A percentile compares a stretch with the other conserved stretches of the same genome.
phyloP scores from a whole-genome alignment of 2,329 filamentous ascomycete species.

The Paecilomyces sp. region DNA sequence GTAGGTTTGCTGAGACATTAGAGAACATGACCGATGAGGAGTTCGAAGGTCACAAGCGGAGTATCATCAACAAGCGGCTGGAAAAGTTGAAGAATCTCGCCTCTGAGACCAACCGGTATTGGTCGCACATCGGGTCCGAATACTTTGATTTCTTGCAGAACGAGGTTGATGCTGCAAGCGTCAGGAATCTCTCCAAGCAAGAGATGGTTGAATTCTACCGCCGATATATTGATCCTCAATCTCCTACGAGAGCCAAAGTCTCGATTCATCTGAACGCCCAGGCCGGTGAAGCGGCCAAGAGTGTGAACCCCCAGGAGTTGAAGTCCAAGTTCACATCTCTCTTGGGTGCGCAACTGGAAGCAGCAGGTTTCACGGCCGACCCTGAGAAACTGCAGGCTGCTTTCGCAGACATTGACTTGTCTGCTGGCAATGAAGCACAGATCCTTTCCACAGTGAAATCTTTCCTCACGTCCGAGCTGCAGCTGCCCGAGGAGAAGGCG shows the following conservation, averaged over 20 bases:
- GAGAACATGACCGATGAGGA: constrained; percentile 71
- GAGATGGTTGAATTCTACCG: constrained; percentile 77
- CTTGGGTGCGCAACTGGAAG: constrained; percentile 40
- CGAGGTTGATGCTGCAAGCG: constrained; percentile 66
- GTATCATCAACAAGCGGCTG: constrained; percentile 74
- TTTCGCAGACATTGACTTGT: constrained; percentile 40
- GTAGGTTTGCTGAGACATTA: constrained; percentile 57
- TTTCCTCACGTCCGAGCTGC: constrained; percentile 44
- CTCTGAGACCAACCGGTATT: constrained; percentile 75
- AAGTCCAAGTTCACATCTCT: constrained; percentile 37
- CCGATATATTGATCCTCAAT: constrained; percentile 67
- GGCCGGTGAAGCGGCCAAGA: constrained; percentile 39
- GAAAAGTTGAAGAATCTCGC: constrained; percentile 90
- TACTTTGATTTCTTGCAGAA: constrained; percentile 85
- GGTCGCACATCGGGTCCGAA: constrained; percentile 77
- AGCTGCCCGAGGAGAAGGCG: constrained; percentile 44
- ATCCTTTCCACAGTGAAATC: constrained; percentile 46
- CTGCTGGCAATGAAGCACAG: constrained; percentile 40
- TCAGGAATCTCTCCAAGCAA: constrained; percentile 67
- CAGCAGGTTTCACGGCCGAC: constrained; percentile 41
- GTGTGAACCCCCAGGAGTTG: constrained; percentile 32
- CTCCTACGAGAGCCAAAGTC: constrained; percentile 68
- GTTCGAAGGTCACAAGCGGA: constrained; percentile 87
- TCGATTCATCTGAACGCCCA: constrained; percentile 79
- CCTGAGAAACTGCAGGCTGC: constrained; percentile 33